Evolutionary conservation across 768 basidiomycete genomes (phyloP).

Genomic region (Tricholoma bakamatsutake): DNA sequence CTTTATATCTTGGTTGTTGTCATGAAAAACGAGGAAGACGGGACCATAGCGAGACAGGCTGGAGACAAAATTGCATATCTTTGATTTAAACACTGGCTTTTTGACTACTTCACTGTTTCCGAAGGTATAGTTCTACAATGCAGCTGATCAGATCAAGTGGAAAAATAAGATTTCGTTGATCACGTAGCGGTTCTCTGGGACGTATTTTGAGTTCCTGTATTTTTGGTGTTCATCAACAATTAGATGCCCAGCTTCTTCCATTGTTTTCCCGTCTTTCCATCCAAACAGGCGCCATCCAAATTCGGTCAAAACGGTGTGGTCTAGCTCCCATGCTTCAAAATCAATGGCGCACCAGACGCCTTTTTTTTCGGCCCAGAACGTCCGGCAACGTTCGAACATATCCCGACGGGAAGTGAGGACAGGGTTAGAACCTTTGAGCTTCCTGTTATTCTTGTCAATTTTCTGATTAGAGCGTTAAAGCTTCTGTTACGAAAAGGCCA

Average conservation of each 20-base stretch:
- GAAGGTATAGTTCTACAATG: conserved; percentile 54
- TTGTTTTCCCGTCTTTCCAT: conserved; percentile 47
- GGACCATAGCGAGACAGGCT: conserved; percentile 42
- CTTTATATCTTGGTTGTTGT: conserved; percentile 74
- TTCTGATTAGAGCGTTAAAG: conserved; percentile 33
- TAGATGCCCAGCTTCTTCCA: conserved; percentile 50
- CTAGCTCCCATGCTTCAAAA: conserved; percentile 79
- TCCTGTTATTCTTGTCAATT: conserved; percentile 78
- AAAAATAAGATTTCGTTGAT: not conserved
- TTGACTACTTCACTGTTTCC: conserved; percentile 55
- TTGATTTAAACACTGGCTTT: conserved; percentile 43
- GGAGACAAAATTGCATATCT: conserved; percentile 42
- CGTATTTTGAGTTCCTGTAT: conserved; percentile 57
- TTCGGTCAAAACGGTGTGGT: conserved; percentile 71
- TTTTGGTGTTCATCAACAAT: conserved; percentile 56
- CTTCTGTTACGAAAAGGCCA: not conserved
- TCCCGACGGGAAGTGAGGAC: conserved; percentile 50
- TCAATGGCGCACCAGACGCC: conserved; percentile 78
- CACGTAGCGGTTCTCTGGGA: conserved; percentile 59
- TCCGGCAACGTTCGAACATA: conserved; percentile 62
- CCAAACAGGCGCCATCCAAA: conserved; percentile 68
- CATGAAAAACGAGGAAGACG: conserved; percentile 79
- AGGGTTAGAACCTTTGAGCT: conserved; percentile 59
- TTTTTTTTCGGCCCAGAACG: conserved; percentile 53
- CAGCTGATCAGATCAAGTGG: not conserved